Base-by-base conservation (phyloP, 805 yeast species). In the Starmerella davenportii region DNA sequence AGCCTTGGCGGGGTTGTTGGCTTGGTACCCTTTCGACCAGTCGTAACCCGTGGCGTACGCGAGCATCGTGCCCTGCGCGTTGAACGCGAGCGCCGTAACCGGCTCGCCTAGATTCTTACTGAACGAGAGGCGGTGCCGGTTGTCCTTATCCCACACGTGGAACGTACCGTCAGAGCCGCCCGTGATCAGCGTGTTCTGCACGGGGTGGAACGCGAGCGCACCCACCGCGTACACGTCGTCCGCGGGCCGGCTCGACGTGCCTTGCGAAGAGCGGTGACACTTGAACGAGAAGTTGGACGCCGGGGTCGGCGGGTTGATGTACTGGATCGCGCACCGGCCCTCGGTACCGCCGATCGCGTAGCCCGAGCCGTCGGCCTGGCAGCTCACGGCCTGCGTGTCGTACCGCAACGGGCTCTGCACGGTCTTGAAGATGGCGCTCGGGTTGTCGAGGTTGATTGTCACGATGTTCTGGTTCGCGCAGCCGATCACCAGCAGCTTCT, bases 91-190 rank as follows among this genome's bases (percentile, higher is more conserved):
- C 29, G 78, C 74, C 0, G 93, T 68, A 38, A 90, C 76, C 0
- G 93, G 66, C 17, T 41, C 43, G 2, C 63, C 66, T 16, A 64
- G 51, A 14, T 76, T 64, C 8, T 70, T 60, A 4, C 93, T 82
- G 25, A 77, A 79, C 59, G 77, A 79, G 48, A 90, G 69, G 50
- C 96, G 69, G 55, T 79, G 92, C 55, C 77, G 74, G 38, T 90
- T 78, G 51, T 82, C 93, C 58, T 81, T 82, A 58, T 90, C 96
- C 98, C 98, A 90, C 63, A 81, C 78, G 51, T 84, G 76, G 63
- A 85, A 77, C 13, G 85, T 68, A 18, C 98, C 98, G 59, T 90
- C 98, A 19, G 90, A 70, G 11, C 98, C 96, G 1, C 93, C 90
- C 4, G 98, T 90, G 36, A 76, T 75, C 58, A 90, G 78, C 1